These are phyloP conservation scores for Beauveria brongniartii DNA, from an alignment of 2,329 filamentous ascomycete species.

Conservation along the genomic window DNA sequence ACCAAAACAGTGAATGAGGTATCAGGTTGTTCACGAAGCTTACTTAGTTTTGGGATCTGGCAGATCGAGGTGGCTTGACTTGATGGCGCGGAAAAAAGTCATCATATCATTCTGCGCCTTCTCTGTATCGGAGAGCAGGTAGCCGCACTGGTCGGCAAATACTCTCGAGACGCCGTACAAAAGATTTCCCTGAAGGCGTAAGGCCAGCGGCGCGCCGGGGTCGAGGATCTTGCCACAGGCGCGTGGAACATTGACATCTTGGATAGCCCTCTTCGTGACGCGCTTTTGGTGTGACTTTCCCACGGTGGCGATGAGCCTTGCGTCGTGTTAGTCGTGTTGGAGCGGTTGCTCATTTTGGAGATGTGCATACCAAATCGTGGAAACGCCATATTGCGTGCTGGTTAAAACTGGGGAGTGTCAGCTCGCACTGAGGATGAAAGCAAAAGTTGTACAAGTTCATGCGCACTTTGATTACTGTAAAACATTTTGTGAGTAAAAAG, in stretches of 20 bases:
- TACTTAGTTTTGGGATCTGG: constrained; percentile 67
- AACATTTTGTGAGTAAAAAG: constrained; percentile 56
- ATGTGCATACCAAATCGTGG: constrained; percentile 77
- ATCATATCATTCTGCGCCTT: constrained; percentile 67
- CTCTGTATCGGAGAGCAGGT: constrained; percentile 74
- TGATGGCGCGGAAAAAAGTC: constrained; percentile 51
- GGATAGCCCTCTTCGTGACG: constrained; percentile 77
- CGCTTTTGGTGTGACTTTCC: constrained; percentile 66
- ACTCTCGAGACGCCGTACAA: constrained; percentile 81
- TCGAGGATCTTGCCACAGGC: constrained; percentile 84
- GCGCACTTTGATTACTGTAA: constrained; percentile 87
- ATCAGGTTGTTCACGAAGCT: constrained; percentile 17
- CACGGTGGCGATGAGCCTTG: constrained; percentile 84
- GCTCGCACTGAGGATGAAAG: no score
- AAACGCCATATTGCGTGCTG: constrained; percentile 80
- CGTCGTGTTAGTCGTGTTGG: constrained; percentile 10
- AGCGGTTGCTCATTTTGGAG: neutral
- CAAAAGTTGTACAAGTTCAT: neutral
- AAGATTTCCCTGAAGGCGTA: constrained; percentile 82
- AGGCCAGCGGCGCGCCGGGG: constrained; percentile 73
- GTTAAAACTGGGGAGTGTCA: constrained; percentile 57
- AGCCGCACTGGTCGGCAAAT: constrained; percentile 78
- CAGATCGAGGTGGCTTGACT: constrained; percentile 54
- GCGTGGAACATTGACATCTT: constrained; percentile 76
- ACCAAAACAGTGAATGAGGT: neutral